Conservation (phyloP, 1,284 basidiomycete species). For the Irpex lacteus region DNA sequence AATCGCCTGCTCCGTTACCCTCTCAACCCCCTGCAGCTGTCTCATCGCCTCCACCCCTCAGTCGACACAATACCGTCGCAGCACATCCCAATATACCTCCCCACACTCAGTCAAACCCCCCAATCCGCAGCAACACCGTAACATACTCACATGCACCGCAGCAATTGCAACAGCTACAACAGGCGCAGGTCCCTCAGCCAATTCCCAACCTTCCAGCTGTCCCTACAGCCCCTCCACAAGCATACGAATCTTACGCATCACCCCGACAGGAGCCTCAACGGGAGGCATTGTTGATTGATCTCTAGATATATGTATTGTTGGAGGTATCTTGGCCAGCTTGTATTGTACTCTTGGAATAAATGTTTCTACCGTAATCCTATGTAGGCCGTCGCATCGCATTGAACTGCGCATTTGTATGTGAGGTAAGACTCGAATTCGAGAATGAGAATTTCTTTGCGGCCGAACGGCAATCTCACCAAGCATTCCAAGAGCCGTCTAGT, state of each 20-base stretch:
- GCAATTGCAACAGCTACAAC: conserved; percentile 32
- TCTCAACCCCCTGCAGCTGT: too few relatives aligned
- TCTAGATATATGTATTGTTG: conserved; percentile 32
- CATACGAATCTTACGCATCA: conserved; percentile 46
- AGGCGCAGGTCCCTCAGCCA: conserved; percentile 29
- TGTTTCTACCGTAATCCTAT: background rate
- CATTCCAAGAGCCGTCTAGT: background rate
- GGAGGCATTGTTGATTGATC: conserved; percentile 82
- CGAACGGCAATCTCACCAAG: background rate
- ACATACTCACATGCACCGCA: conserved; percentile 26
- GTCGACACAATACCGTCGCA: conserved; percentile 42
- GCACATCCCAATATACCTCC: conserved; percentile 17
- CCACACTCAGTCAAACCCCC: conserved; percentile 11
- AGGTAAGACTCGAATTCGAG: background rate
- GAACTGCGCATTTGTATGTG: background rate
- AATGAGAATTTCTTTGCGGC: background rate
- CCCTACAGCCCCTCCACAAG: conserved; percentile 62
- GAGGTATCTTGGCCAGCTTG: background rate
- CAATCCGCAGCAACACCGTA: conserved; percentile 24
- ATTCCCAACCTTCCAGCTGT: conserved; percentile 69
- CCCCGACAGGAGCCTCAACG: conserved; percentile 59
- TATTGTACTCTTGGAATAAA: background rate
- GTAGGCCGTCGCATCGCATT: background rate
- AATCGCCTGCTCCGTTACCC: conserved; percentile 10
- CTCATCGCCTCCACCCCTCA: conserved; percentile 21